Percentiles rank a stretch among this genome's conserved stretches.
These are phyloP conservation scores for Colletotrichum sp. DNA, from an alignment of 2,329 filamentous ascomycete species.

Conservation along the genomic window DNA sequence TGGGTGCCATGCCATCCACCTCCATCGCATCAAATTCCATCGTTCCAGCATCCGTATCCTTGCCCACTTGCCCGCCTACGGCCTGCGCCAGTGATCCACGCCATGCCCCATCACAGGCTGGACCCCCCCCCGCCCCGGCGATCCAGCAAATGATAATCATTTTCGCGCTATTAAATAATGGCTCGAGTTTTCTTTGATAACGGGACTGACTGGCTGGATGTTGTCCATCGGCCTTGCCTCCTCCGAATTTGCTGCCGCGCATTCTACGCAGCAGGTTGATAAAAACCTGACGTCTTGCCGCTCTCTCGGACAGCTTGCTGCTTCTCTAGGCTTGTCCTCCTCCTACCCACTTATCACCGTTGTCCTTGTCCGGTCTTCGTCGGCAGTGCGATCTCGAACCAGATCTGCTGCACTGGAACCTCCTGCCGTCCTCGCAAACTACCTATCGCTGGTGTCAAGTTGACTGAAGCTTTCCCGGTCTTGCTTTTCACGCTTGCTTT, in stretches of 20 bases:
- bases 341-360: neutral
- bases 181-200: conserved; percentile 20
- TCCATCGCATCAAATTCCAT: neutral
- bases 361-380: neutral
- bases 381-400: neutral
- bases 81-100: neutral
- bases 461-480: neutral
- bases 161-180: conserved; percentile 20
- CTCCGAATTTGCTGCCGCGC: neutral
- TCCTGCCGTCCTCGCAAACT: neutral
- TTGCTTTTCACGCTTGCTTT: neutral
- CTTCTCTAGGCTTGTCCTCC: neutral
- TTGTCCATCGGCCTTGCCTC: neutral
- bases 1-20: neutral
- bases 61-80: neutral
- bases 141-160: conserved; percentile 21
- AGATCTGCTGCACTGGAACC: neutral
- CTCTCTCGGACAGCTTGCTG: neutral
- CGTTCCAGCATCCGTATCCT: neutral
- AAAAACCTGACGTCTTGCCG: conserved; percentile 9
- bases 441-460: neutral
- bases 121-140: neutral
- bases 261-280: neutral
- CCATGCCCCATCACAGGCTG: neutral
- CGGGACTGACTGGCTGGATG: neutral